Evolutionary conservation across 1,284 basidiomycete species (phyloP).

Genomic region (Papiliotrema nemorosa): DNA sequence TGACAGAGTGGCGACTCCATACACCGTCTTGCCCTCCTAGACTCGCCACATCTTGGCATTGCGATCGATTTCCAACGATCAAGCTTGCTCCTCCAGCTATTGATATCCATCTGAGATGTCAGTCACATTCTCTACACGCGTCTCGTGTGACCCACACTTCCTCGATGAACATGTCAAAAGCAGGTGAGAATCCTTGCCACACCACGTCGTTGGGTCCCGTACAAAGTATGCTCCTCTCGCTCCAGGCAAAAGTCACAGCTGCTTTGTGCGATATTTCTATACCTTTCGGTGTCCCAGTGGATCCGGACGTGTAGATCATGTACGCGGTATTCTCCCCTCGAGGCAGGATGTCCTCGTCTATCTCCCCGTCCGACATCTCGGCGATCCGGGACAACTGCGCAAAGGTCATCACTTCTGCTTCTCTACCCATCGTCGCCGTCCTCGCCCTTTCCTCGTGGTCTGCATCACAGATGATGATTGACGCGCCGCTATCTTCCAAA

Average conservation of each 20-base stretch:
- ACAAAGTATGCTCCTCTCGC: conserved; percentile 1
- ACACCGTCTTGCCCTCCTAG: not conserved
- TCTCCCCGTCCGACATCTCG: not conserved
- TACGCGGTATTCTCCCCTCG: not conserved
- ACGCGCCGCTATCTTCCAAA: not conserved
- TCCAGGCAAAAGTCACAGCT: conserved; percentile 2
- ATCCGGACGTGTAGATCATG: conserved; percentile 7
- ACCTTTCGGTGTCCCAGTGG: conserved; percentile 5
- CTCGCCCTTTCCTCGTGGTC: not conserved
- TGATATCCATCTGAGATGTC: not conserved
- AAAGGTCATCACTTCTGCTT: not conserved
- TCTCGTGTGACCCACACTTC: conserved; percentile 1
- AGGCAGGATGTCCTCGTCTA: not conserved
- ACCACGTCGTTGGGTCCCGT: not conserved
- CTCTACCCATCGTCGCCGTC: not conserved
- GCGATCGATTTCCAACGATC: not conserved
- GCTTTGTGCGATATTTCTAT: conserved; percentile 2
- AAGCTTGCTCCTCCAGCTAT: conserved; percentile 4
- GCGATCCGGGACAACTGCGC: not conserved
- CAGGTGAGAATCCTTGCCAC: conserved; percentile 8
- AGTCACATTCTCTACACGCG: not conserved
- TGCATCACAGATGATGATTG: conserved; percentile 1
- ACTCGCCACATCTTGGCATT: conserved; percentile 1
- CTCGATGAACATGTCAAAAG: conserved; percentile 8
- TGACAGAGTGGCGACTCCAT: conserved; percentile 1